Conservation (phyloP, 116 monocot genomes). For the Dioscorea cayenensis region DNA sequence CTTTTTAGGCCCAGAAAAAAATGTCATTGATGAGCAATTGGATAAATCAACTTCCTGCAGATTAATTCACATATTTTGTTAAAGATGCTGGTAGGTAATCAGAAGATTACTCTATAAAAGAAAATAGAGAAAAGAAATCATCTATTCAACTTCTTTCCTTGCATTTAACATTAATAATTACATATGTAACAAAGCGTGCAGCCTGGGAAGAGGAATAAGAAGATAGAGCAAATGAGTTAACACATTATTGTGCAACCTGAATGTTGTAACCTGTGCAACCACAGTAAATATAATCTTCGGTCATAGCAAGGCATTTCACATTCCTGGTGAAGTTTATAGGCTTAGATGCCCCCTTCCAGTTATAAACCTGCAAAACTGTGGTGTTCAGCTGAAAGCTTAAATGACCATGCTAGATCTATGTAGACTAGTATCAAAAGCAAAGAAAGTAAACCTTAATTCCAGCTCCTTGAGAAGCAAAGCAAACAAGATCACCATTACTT, state of each 20-base stretch:
- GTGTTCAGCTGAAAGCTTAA: not conserved
- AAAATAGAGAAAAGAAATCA: too few relatives aligned
- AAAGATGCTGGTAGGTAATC: not conserved
- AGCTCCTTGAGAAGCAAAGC: conserved; percentile 46
- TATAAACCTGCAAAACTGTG: conserved; percentile 21
- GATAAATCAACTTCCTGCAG: conserved; percentile 44
- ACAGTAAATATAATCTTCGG: conserved; percentile 32
- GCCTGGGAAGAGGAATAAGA: too few relatives aligned
- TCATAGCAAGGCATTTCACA: conserved; percentile 40
- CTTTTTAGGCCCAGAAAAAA: conserved; percentile 44
- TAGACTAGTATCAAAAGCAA: not conserved
- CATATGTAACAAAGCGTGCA: not conserved
- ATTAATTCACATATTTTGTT: not conserved
- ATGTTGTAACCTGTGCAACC: conserved; percentile 45
- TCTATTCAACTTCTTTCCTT: not conserved
- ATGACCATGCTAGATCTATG: not conserved
- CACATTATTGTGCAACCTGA: conserved; percentile 18
- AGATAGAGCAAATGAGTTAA: too few relatives aligned
- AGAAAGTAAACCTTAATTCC: conserved; percentile 31
- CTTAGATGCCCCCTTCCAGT: conserved; percentile 20
- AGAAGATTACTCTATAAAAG: too few relatives aligned
- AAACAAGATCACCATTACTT: conserved; percentile 12
- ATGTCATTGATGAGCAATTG: conserved; percentile 26
- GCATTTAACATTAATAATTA: not conserved
- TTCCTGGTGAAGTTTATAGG: conserved; percentile 36